phyloP scores from a whole-genome alignment of 2,329 filamentous ascomycete genomes.

The Pseudofabraea citricarpa region DNA sequence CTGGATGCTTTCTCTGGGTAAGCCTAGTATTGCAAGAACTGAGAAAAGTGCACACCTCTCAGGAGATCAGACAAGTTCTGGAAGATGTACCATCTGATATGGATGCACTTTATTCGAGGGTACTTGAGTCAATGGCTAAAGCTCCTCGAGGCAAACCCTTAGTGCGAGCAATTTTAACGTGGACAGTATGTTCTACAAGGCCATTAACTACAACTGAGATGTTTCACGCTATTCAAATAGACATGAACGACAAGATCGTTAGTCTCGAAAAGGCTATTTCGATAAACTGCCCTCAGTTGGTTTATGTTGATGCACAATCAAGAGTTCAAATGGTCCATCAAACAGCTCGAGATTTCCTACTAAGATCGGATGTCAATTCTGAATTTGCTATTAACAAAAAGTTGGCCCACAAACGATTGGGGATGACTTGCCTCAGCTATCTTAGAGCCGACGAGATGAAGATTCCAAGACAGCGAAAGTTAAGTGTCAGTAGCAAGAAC shows the following conservation, averaged over 20 bases:
- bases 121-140: conserved; percentile 7
- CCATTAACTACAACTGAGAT: conserved; percentile 24
- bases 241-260: conserved; percentile 20
- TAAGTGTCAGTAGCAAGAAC: not conserved
- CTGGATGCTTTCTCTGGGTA: conserved; percentile 30
- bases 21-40: conserved; percentile 28
- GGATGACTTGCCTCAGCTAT: conserved; percentile 20
- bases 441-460: conserved; percentile 15
- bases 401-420: conserved; percentile 21
- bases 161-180: conserved; percentile 22
- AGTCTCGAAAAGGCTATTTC: conserved; percentile 19
- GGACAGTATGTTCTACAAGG: conserved; percentile 21
- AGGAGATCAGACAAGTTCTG: conserved; percentile 25
- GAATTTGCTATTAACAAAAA: conserved; percentile 21
- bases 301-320: conserved; percentile 17
- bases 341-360: conserved; percentile 25
- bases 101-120: conserved; percentile 13
- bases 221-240: conserved; percentile 22
- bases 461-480: conserved; percentile 1
- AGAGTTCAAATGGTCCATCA: conserved; percentile 25
- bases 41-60: conserved; percentile 16
- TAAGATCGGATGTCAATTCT: conserved; percentile 14
- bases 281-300: conserved; percentile 27
- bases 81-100: conserved; percentile 29
- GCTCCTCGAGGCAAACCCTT: conserved; percentile 19